These are phyloP conservation scores for Eimeria maxima DNA, from an alignment of 169 alveolate genomes.

Conservation along the genomic window DNA sequence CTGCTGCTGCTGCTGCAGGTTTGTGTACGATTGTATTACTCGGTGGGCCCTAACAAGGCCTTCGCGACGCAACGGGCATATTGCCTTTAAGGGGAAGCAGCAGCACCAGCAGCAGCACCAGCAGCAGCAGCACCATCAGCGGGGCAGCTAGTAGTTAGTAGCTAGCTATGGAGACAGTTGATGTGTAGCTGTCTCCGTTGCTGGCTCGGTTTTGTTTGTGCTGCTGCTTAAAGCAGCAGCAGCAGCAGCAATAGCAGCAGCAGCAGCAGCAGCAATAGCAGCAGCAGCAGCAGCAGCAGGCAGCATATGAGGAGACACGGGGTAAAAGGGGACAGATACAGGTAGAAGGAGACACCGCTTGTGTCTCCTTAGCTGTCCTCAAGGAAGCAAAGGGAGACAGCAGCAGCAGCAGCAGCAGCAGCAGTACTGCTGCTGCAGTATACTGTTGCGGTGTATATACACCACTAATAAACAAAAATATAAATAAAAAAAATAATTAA, in stretches of 20 bases:
- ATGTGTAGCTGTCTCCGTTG: not conserved
- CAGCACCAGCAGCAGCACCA: not conserved
- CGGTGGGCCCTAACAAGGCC: constrained; percentile 52
- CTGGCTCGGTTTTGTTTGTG: not conserved
- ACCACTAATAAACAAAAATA: too few relatives aligned
- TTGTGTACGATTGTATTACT: constrained; percentile 26
- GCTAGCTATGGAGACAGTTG: not conserved
- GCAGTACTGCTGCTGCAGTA: too few relatives aligned
- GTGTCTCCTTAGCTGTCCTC: too few relatives aligned
- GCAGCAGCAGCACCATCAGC: not conserved
- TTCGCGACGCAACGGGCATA: constrained; percentile 39
- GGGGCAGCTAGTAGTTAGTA: too few relatives aligned
- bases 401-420: too few relatives aligned
- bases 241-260: not conserved
- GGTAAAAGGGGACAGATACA: not conserved
- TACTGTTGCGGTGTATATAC: too few relatives aligned
- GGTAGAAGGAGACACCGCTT: not conserved
- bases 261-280: not conserved
- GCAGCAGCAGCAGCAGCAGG: too few relatives aligned
- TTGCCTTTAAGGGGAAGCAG: not conserved
- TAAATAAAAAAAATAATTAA: too few relatives aligned
- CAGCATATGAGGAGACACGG: not conserved
- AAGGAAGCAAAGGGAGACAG: not conserved
- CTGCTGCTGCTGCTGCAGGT: constrained; percentile 62
- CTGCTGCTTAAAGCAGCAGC: not conserved